A percentile compares a stretch with the other conserved stretches of the same genome.
These are phyloP conservation scores for Candida loeiensis DNA, from an alignment of 805 yeast genomes.

Conservation along the genomic window DNA sequence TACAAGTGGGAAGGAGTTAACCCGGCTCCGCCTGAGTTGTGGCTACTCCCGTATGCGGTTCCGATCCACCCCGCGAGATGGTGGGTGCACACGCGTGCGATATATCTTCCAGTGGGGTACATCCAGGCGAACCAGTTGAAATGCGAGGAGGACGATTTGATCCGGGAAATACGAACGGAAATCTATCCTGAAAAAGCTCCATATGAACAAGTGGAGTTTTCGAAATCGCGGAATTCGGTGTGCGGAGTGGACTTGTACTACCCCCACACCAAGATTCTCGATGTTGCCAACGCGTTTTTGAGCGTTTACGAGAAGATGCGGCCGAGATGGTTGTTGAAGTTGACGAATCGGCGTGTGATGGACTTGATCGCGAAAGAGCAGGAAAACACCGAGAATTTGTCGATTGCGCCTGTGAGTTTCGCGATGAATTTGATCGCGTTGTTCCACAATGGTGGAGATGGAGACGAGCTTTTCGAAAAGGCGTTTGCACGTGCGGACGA, in stretches of 20 bases:
- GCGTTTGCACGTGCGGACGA: conserved; percentile 66
- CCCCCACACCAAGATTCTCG: conserved; percentile 75
- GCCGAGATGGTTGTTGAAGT: conserved; percentile 66
- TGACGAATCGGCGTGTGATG: conserved; percentile 51
- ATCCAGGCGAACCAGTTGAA: conserved; percentile 53
- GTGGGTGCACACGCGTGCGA: conserved; percentile 99
- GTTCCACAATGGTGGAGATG: conserved; percentile 63
- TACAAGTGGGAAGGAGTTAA: conserved; percentile 96
- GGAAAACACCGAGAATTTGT: conserved; percentile 70
- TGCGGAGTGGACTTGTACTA: conserved; percentile 92
- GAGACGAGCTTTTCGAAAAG: conserved; percentile 56
- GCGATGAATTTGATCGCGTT: conserved; percentile 79
- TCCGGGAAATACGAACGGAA: conserved; percentile 68
- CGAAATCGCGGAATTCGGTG: conserved; percentile 71
- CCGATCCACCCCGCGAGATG: conserved; percentile 94
- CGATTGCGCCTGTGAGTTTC: conserved; percentile 92
- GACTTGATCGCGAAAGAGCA: conserved; percentile 71
- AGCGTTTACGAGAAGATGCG: conserved; percentile 69
- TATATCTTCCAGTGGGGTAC: conserved; percentile 84
- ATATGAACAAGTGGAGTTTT: conserved; percentile 65
- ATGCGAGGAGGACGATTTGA: conserved; percentile 61
- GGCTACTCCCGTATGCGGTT: conserved; percentile 75
- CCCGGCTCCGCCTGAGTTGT: conserved; percentile 96
- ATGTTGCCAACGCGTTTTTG: conserved; percentile 57
- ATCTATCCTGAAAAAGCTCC: conserved; percentile 57